Base-by-base conservation (phyloP, 805 yeast genomes). In the Wickerhamiella dianesei region DNA sequence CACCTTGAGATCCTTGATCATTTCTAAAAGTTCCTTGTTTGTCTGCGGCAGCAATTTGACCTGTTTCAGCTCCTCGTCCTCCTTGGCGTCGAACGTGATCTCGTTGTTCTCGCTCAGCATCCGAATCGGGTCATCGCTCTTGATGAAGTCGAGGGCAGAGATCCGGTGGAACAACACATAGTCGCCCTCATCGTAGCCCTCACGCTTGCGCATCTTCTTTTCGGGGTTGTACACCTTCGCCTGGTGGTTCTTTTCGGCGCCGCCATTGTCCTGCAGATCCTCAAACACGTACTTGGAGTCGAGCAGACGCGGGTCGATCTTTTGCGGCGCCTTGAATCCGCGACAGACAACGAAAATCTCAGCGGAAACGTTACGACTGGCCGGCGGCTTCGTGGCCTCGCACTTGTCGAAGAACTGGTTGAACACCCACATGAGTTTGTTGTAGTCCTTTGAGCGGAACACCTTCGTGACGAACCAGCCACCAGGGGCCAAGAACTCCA, bases 311-410 rank as follows among this genome's bases (percentile, higher is more conserved):
- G 96, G 96, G 66, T 92, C 99, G 52, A 92, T 65, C 62, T 82
- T 86, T 64, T 88, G 85, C 43, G 99, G 98, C 13, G 97, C 96
- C 64, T 88, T 89, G 70, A 83, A 92, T 12, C 94, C 94, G 63
- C 80, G 80, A 67, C 99, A 92, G 35, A 88, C 96, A 42, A 92
- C 98, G 61, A 92, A 92, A 59, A 92, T 92, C 72, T 92, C 99
- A 2, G 99, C 99, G 62, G 97, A 89, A 32, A 92, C 99, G 65
- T 86, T 87, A 79, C 99, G 88, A 36, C 96, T 87, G 6, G 97
- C 88, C 6, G 99, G 97, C 5, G 99, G 99, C 62, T 92, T 92
- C 0, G 99, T 92, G 17, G 99, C 99, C 65, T 92, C 97, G 46
- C 92, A 97, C 61, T 82, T 88, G 46, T 87, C 95, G 61, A 92